Conservation (phyloP, 768 basidiomycete genomes). For the Calocera cornea region DNA sequence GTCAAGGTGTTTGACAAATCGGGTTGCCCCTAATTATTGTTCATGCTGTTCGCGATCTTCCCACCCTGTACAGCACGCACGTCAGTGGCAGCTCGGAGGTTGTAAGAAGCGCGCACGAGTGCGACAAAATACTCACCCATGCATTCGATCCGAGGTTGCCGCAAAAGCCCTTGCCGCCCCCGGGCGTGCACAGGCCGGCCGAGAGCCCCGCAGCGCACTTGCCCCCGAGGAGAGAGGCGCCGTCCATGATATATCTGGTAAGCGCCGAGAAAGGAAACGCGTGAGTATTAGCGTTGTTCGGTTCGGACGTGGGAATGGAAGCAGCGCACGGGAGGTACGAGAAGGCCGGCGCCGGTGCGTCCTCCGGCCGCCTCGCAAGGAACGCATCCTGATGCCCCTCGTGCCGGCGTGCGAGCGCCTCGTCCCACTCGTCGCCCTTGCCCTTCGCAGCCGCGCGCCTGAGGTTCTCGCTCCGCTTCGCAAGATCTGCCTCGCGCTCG, state of each 20-base stretch:
- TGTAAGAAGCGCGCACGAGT: background rate
- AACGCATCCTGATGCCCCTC: background rate
- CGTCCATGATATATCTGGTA: background rate
- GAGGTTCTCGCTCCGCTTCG: conserved; percentile 6
- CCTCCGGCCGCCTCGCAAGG: too few relatives aligned
- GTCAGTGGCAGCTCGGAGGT: background rate
- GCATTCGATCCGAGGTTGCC: background rate
- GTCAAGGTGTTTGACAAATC: background rate
- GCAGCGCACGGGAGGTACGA: background rate
- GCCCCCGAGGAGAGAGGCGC: background rate
- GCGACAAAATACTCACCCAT: background rate
- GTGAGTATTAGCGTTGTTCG: too few relatives aligned
- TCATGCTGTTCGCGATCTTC: background rate
- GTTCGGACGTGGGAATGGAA: too few relatives aligned
- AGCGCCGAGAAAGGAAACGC: too few relatives aligned
- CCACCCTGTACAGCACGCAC: background rate
- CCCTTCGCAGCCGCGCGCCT: conserved; percentile 4
- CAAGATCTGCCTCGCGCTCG: conserved; percentile 1
- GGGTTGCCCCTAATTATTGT: background rate
- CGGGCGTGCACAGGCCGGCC: background rate
- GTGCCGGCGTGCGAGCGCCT: background rate
- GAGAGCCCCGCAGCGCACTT: background rate
- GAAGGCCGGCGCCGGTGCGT: background rate
- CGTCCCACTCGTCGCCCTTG: conserved; percentile 10
- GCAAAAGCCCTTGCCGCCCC: background rate